Conservation (phyloP, 306 rosid genomes). For the Vachellia collinsii region DNA sequence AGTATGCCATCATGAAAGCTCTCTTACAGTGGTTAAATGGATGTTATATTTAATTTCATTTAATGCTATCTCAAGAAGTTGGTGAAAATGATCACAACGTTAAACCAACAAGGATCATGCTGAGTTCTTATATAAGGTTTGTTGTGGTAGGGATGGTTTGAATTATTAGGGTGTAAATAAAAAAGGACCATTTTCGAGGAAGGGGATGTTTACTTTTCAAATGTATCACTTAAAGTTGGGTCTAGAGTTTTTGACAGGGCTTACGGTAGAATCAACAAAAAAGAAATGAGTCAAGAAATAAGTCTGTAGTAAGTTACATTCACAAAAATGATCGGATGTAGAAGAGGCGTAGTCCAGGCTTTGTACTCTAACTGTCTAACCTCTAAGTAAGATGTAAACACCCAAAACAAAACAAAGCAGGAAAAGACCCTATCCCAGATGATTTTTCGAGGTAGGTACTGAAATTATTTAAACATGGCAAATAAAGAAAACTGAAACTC, state of each 20-base stretch:
- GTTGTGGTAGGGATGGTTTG: neutral
- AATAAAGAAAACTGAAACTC: neutral
- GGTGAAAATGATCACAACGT: conserved; percentile 17
- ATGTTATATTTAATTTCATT: conserved; percentile 14
- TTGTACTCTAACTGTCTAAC: too few species aligned
- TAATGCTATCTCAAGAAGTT: conserved; percentile 3
- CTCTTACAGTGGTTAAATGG: conserved; percentile 14
- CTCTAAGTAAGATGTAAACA: neutral
- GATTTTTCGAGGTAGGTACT: neutral
- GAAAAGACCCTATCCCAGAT: neutral
- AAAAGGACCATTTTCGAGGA: neutral
- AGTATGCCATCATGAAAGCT: conserved; percentile 5
- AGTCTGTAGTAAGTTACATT: neutral
- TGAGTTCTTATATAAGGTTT: neutral
- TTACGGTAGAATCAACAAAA: neutral
- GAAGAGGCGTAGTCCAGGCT: neutral
- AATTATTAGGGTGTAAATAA: neutral
- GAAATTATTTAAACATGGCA: neutral
- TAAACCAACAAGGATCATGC: neutral
- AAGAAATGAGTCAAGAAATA: too few species aligned
- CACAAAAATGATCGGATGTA: neutral
- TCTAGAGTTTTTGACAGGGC: neutral
- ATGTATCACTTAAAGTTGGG: neutral
- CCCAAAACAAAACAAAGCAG: neutral
- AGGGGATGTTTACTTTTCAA: neutral